Base-by-base conservation (phyloP, 2,329 filamentous ascomycete genomes). In the Cladosporium oxysporum region DNA sequence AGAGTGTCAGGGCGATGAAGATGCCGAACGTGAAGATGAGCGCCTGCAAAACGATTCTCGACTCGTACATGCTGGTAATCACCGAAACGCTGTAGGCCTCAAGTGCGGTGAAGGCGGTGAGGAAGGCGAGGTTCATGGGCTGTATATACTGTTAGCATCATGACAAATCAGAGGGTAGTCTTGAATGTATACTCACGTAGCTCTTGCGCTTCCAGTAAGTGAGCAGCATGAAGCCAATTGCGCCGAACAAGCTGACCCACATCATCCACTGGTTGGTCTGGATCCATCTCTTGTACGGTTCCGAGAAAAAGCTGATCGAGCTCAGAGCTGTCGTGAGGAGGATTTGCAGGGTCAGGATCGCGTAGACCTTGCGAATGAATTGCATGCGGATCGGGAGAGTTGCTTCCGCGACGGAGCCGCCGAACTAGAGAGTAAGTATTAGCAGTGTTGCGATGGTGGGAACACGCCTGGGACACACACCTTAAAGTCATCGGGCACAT, bases 401-500 rank as follows among this genome's bases (percentile, higher is more conserved):
- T 57, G 92, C 94, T 83, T 98, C 95, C 71, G 93, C 90, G 67
- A 98, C 93, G 21, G 90, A 92, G 68, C 93, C 93, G 72, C 94
- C 95, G 76, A 96, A 98, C 91, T 92, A 75, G 66, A 26, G 64
- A 53, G n/a, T 18, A 26, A 26, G 23, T 35, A 33, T 60, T 66
- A 71, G 68, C 64, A 21, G n/a, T 52, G 5, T n/a, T 58, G n/a
- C 33, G 31, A 31, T 16, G 7, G 3, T 10, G 31, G 3, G 1
- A 12, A 41, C 21, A 18, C 21, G 3, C 21, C 7, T 41, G 6
- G 3, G 3, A 16, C 31, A 16, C 64, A 18, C 53, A 91, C 90
- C 86, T 97, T 98, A 88, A 98, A 98, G 80, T 98, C 94, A 82
- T 98, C 94, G 1, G 94, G 94, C 53, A 98, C 78, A 75, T 97